phyloP scores from a whole-genome alignment of 1,284 basidiomycete genomes.

The Rhizopogon hawkerae region DNA sequence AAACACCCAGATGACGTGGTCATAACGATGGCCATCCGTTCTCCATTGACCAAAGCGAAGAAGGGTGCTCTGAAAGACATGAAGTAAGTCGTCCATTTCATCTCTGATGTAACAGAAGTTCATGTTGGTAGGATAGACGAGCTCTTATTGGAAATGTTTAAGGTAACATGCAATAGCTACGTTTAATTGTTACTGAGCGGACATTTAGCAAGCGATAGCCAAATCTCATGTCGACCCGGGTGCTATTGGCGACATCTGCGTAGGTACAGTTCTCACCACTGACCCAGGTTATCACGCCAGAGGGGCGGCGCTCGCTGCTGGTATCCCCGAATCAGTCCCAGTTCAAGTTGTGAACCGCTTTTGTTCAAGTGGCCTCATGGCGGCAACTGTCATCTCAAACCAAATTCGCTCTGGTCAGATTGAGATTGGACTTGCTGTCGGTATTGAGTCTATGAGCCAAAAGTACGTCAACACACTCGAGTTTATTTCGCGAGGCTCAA shows the following conservation, averaged over 20 bases:
- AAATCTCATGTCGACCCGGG: conserved; percentile 59
- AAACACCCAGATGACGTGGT: conserved; percentile 70
- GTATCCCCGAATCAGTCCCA: conserved; percentile 71
- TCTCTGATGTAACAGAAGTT: not conserved
- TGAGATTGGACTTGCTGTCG: conserved; percentile 76
- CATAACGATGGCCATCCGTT: conserved; percentile 70
- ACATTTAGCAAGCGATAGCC: conserved; percentile 47
- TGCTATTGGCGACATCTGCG: conserved; percentile 70
- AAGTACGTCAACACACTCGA: conserved; percentile 38
- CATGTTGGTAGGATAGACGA: conserved; percentile 53
- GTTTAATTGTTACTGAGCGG: not conserved
- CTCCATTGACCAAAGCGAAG: conserved; percentile 67
- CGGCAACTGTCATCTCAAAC: conserved; percentile 68
- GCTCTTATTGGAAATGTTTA: conserved; percentile 70
- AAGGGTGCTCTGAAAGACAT: conserved; percentile 79
- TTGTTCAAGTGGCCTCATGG: conserved; percentile 74
- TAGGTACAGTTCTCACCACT: conserved; percentile 62
- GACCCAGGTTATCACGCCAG: conserved; percentile 61
- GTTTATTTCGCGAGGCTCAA: not conserved
- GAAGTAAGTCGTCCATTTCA: conserved; percentile 31
- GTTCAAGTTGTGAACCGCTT: conserved; percentile 73
- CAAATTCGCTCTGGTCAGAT: conserved; percentile 78
- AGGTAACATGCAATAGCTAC: conserved; percentile 31
- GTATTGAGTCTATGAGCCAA: conserved; percentile 78
- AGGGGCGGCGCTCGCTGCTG: conserved; percentile 71